These are phyloP conservation scores for Synchytrium microbalum DNA, from an alignment of 371 early-diverging fungal species.

Conservation along the genomic window DNA sequence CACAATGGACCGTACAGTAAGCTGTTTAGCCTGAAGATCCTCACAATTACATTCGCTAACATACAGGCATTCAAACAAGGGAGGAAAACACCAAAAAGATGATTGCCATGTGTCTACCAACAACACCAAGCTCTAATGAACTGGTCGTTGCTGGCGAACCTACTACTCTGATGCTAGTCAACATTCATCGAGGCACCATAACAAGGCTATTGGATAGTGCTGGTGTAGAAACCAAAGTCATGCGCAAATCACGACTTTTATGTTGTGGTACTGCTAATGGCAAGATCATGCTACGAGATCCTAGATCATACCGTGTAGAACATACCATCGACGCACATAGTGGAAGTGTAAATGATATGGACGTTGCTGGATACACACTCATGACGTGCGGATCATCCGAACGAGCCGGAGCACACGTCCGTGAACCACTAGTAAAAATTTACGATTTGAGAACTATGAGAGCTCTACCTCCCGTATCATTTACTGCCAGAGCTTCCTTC, in stretches of 20 bases:
- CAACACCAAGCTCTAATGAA: slow-evolving; percentile 48
- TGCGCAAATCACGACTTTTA: slow-evolving; percentile 33
- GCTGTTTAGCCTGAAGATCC: background rate
- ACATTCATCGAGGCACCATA: slow-evolving; percentile 57
- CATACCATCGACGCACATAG: slow-evolving; percentile 67
- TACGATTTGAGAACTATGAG: slow-evolving; percentile 74
- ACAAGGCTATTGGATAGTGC: slow-evolving; percentile 40
- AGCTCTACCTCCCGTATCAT: slow-evolving; percentile 63
- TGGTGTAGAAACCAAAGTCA: background rate
- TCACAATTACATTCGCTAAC: background rate
- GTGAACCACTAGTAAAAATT: slow-evolving; percentile 70
- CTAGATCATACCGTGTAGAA: slow-evolving; percentile 58
- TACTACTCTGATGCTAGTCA: slow-evolving; percentile 53
- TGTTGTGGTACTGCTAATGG: slow-evolving; percentile 62
- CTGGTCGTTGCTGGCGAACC: slow-evolving; percentile 46
- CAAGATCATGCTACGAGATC: slow-evolving; percentile 61
- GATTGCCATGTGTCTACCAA: slow-evolving; percentile 51
- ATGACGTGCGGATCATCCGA: slow-evolving; percentile 73
- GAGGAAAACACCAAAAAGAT: background rate
- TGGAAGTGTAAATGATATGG: slow-evolving; percentile 66
- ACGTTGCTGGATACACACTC: slow-evolving; percentile 63
- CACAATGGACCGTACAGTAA: slow-evolving; percentile 60
- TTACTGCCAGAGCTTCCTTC: slow-evolving; percentile 59
- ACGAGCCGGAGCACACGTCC: slow-evolving; percentile 21
- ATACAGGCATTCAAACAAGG: background rate